Evolutionary conservation across 2,329 filamentous ascomycete species (phyloP), one percentile per base, ranked within the genome.

Genomic region (Phyllosticta citriasiana): DNA sequence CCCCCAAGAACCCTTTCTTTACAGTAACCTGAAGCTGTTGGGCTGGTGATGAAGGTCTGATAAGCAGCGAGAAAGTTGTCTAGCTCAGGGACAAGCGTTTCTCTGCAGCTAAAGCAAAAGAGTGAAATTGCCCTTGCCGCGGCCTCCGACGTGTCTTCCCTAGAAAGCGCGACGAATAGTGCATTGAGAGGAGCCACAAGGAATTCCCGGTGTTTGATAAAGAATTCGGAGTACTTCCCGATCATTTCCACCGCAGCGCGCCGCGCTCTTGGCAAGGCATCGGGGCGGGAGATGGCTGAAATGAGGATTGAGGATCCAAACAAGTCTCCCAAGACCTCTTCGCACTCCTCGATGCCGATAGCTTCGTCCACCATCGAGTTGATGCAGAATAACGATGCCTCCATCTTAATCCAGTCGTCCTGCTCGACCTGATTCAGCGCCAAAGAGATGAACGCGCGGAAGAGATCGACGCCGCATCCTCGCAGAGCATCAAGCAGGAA

Each of bases 1-100:
- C 85, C 89, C 51, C 87, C 84, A 4, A 91, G 79, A 0, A 93
- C 82, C 66, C 84, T 84, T 68, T 92, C 88, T 68, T 89, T 89
- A 1, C 86, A 86, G 59, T 85, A 76, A 50, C 83, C 83, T 64
- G 92, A 88, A 9, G 89, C 77, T 7, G 81, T 82, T n/a, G 76
- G 75, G 57, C 79, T 79, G 24, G 74, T 74, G n/a, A 83, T 77
- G 57, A 92, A 82, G n/a, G 79, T 78, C 62, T 82, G 78, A 69
- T 91, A 93, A 68, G 91, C 86, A 30, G 82, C 78, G 53, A 94
- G 76, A 68, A 95, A 92, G 0, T 83, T 82, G 57, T 78, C 77
- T 3, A 88, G 80, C 67, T 93, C 86, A 1, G 81, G 75, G 4
- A 85, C 84, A n/a, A 95, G 76, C 57, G 85, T 82, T 26, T 78